Conservation (phyloP, 371 early-diverging fungal genomes). For the Circinella minor region DNA sequence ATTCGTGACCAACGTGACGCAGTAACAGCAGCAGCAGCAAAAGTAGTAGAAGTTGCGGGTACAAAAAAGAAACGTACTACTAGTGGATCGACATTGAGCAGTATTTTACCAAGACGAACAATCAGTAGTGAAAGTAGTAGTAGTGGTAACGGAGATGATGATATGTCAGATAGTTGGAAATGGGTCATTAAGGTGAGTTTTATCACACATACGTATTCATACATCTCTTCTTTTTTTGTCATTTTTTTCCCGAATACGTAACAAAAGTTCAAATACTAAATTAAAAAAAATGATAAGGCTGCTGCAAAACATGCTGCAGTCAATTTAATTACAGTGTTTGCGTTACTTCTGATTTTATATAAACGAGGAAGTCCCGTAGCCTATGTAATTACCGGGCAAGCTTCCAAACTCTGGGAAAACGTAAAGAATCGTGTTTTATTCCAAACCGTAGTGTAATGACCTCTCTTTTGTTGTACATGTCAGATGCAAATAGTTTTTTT, state of each 20-base stretch:
- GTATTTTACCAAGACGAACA: not conserved
- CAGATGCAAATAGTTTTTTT: not conserved
- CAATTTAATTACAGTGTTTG: conserved; percentile 39
- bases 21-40: conserved; percentile 8
- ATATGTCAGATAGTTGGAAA: conserved; percentile 40
- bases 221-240: no score
- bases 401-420: conserved; percentile 14
- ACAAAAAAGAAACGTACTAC: conserved; percentile 10
- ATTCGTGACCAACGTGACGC: conserved; percentile 24
- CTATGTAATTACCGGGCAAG: conserved; percentile 15
- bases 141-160: conserved; percentile 6
- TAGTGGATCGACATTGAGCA: conserved; percentile 13
- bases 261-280: conserved; percentile 4
- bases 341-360: conserved; percentile 43
- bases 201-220: no score
- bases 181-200: conserved; percentile 40
- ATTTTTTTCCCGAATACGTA: not conserved
- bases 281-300: conserved; percentile 15
- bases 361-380: conserved; percentile 42
- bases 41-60: conserved; percentile 5
- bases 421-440: conserved; percentile 10
- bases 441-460: conserved; percentile 14
- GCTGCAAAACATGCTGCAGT: conserved; percentile 45
- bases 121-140: not conserved
- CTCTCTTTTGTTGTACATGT: not conserved